A percentile compares a stretch with the other conserved stretches of the same genome.
Evolutionary conservation across 805 yeast species (phyloP).

Genomic region (Yueomyces sinensis): DNA sequence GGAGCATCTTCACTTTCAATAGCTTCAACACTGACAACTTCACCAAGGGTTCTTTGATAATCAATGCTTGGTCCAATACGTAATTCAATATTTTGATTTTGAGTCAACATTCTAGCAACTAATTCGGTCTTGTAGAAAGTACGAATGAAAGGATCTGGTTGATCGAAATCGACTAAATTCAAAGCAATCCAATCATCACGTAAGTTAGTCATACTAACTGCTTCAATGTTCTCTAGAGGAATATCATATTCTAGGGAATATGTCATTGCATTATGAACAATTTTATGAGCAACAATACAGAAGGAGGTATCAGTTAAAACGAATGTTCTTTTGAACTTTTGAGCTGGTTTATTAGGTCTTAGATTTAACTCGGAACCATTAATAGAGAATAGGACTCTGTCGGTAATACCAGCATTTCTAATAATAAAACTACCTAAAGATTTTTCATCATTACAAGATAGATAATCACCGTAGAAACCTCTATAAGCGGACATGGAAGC

Average conservation of each 20-base stretch:
- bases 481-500: slow-evolving; percentile 79
- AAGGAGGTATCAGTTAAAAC: slow-evolving; percentile 51
- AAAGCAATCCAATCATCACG: slow-evolving; percentile 89
- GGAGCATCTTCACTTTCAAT: slow-evolving; percentile 51
- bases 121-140: slow-evolving; percentile 82
- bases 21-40: slow-evolving; percentile 58
- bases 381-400: slow-evolving; percentile 59
- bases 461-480: slow-evolving; percentile 86
- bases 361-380: slow-evolving; percentile 72
- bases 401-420: slow-evolving; percentile 56
- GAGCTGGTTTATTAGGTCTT: slow-evolving; percentile 87
- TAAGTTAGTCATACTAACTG: slow-evolving; percentile 56
- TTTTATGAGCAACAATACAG: slow-evolving; percentile 58
- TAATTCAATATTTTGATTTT: slow-evolving; percentile 47
- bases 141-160: slow-evolving; percentile 72
- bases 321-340: slow-evolving; percentile 58
- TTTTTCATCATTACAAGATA: slow-evolving; percentile 67
- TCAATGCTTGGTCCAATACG: slow-evolving; percentile 57
- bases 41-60: slow-evolving; percentile 87
- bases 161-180: slow-evolving; percentile 23
- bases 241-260: slow-evolving; percentile 53
- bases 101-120: slow-evolving; percentile 52
- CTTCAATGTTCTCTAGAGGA: slow-evolving; percentile 43
- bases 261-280: slow-evolving; percentile 46
- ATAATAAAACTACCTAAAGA: slow-evolving; percentile 66